Evolutionary conservation across 176 grass and related monocot species (phyloP).

Genomic region (Calamus simplicifolius): DNA sequence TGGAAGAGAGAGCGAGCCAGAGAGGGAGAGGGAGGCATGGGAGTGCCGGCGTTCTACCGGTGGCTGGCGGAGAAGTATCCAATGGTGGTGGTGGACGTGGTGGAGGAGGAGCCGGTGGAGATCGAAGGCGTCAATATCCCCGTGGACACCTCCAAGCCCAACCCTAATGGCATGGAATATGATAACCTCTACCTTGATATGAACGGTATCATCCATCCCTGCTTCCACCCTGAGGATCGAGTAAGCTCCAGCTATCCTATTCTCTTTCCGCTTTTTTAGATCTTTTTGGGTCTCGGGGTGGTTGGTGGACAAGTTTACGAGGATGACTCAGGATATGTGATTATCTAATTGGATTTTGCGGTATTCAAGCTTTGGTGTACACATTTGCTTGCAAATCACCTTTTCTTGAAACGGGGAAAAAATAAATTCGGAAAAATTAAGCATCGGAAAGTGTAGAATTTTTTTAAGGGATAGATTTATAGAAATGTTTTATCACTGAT

Average conservation of each 20-base stretch:
- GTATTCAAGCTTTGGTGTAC: too few species aligned
- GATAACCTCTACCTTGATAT: slow-evolving; percentile 92
- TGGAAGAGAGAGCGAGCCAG: too few species aligned
- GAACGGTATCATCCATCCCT: slow-evolving; percentile 86
- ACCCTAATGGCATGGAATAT: slow-evolving; percentile 69
- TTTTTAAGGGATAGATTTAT: too few species aligned
- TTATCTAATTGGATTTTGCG: too few species aligned
- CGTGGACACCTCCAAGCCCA: slow-evolving; percentile 80
- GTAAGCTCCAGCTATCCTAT: slow-evolving; percentile 22
- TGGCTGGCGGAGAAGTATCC: slow-evolving; percentile 99
- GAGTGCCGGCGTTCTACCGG: slow-evolving; percentile 88
- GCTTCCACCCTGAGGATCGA: slow-evolving; percentile 70
- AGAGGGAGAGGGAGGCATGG: slow-evolving; percentile 29
- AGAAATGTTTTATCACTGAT: too few species aligned
- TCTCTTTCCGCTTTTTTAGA: background rate
- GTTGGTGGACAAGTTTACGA: background rate
- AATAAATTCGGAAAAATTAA: too few species aligned
- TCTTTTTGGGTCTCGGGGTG: background rate
- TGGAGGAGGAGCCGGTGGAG: slow-evolving; percentile 84
- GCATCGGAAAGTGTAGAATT: too few species aligned
- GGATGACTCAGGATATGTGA: too few species aligned
- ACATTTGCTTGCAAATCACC: too few species aligned
- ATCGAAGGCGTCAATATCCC: slow-evolving; percentile 80
- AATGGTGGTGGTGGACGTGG: slow-evolving; percentile 90
- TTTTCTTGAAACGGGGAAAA: too few species aligned